These are phyloP conservation scores for Akanthomyces dipterigenus DNA, from an alignment of 2,329 filamentous ascomycete species.

Conservation along the genomic window DNA sequence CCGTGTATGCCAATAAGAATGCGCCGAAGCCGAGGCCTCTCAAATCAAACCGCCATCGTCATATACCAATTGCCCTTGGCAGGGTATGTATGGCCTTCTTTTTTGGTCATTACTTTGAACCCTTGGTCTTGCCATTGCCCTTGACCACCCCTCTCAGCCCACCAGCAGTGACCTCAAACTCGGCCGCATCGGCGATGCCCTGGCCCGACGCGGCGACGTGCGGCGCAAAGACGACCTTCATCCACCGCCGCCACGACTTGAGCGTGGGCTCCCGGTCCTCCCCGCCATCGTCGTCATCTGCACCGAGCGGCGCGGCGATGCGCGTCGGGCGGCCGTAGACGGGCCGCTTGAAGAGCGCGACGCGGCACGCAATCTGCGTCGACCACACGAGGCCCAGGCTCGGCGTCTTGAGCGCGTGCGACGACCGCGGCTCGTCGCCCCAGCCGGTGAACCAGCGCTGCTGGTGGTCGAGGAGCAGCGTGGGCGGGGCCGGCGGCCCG, in stretches of 20 bases:
- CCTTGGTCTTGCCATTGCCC: not conserved
- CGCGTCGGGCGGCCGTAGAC: constrained; percentile 36
- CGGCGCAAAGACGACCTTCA: constrained; percentile 85
- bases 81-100: not conserved
- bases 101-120: not conserved
- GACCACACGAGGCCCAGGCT: constrained; percentile 86
- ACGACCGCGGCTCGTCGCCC: constrained; percentile 60
- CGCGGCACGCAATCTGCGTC: constrained; percentile 75
- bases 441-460: constrained; percentile 94
- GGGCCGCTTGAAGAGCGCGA: constrained; percentile 72
- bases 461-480: constrained; percentile 76
- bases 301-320: constrained; percentile 28
- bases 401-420: constrained; percentile 65
- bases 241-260: constrained; percentile 62
- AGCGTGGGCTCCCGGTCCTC: constrained; percentile 39
- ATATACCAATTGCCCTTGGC: not conserved
- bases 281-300: constrained; percentile 32
- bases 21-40: not conserved
- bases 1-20: not conserved
- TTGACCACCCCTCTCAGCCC: constrained; percentile 40
- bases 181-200: constrained; percentile 45
- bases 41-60: not conserved
- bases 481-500: constrained; percentile 34
- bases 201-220: constrained; percentile 55
- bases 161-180: constrained; percentile 69